A percentile compares a stretch with the other conserved stretches of the same genome.
Evolutionary conservation across 2,329 filamentous ascomycete species (phyloP).

Genomic region (Fusarium temperatum): DNA sequence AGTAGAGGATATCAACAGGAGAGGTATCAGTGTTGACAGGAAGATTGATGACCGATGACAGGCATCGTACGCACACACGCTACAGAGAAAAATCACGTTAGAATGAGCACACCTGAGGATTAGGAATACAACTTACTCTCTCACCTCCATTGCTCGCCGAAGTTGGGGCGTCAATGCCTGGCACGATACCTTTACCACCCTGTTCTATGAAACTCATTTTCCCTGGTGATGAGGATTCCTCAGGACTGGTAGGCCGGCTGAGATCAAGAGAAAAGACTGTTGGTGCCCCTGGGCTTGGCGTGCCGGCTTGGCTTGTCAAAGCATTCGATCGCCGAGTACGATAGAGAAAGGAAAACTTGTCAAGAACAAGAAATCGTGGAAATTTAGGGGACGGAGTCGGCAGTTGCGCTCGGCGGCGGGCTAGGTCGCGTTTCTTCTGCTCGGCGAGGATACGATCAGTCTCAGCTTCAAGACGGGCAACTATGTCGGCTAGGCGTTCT

Average conservation of each 20-base stretch:
- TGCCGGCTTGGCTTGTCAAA: conserved; percentile 43
- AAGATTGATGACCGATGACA: conserved; percentile 74
- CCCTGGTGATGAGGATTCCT: conserved; percentile 39
- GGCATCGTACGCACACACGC: conserved; percentile 78
- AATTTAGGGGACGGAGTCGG: conserved; percentile 46
- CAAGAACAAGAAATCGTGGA: conserved; percentile 53
- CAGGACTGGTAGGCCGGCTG: conserved; percentile 47
- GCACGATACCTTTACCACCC: conserved; percentile 58
- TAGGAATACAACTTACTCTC: conserved; percentile 63
- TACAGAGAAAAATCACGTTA: conserved; percentile 44
- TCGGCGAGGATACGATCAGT: conserved; percentile 59
- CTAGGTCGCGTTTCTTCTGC: conserved; percentile 59
- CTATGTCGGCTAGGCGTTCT: conserved; percentile 49
- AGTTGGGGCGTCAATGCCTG: conserved; percentile 76
- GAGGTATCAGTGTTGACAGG: conserved; percentile 79
- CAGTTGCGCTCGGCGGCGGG: conserved; percentile 56
- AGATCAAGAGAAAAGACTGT: conserved; percentile 49
- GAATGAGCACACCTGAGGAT: neutral
- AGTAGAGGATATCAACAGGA: conserved; percentile 74
- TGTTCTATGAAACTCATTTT: conserved; percentile 54
- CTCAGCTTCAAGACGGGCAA: conserved; percentile 57
- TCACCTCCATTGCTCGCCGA: conserved; percentile 85
- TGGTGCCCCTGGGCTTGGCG: conserved; percentile 47
- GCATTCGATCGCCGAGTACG: conserved; percentile 53
- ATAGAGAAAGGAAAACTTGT: conserved; percentile 58